Conservation (phyloP, 139 green algal species). For the Auxenochlorella protothecoides region DNA sequence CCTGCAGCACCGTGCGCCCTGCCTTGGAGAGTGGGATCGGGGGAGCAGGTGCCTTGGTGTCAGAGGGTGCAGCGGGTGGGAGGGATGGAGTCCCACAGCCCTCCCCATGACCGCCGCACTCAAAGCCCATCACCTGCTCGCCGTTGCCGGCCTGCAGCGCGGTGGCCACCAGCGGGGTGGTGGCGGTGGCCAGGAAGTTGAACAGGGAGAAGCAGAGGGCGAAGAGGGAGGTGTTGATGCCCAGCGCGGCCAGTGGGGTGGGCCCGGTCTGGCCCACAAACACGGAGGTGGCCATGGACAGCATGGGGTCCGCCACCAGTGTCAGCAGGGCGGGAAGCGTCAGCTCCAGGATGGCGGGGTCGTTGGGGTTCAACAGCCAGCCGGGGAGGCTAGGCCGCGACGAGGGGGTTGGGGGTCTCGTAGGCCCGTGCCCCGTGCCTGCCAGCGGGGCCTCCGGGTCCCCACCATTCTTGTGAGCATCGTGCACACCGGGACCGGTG, state of each 20-base stretch:
- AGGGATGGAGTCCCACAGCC: not conserved
- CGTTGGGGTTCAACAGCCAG: slow-evolving; percentile 8
- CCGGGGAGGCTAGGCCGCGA: too few species aligned
- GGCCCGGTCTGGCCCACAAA: slow-evolving; percentile 47
- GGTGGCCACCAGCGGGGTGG: slow-evolving; percentile 53
- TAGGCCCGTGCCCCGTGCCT: too few species aligned
- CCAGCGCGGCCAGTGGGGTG: slow-evolving; percentile 48
- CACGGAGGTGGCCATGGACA: slow-evolving; percentile 49
- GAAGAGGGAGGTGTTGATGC: slow-evolving; percentile 59
- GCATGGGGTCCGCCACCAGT: slow-evolving; percentile 56
- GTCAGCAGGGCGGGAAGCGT: slow-evolving; percentile 44
- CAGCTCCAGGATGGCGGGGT: slow-evolving; percentile 41
- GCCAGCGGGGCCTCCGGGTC: too few species aligned
- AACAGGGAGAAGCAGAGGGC: slow-evolving; percentile 62
- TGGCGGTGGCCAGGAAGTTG: slow-evolving; percentile 68
- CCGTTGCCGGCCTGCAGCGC: slow-evolving; percentile 31
- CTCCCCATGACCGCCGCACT: not conserved
- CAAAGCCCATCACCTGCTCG: slow-evolving; percentile 8
- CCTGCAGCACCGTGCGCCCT: slow-evolving; percentile 17
- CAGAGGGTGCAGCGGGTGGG: not conserved
- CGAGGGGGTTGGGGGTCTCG: too few species aligned
- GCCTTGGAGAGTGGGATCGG: too few species aligned
- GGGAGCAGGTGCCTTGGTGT: too few species aligned
- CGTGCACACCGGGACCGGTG: too few species aligned
- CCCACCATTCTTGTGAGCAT: too few species aligned